Base-by-base conservation (phyloP, 805 yeast genomes). In the Priceomyces fermenticarens region DNA sequence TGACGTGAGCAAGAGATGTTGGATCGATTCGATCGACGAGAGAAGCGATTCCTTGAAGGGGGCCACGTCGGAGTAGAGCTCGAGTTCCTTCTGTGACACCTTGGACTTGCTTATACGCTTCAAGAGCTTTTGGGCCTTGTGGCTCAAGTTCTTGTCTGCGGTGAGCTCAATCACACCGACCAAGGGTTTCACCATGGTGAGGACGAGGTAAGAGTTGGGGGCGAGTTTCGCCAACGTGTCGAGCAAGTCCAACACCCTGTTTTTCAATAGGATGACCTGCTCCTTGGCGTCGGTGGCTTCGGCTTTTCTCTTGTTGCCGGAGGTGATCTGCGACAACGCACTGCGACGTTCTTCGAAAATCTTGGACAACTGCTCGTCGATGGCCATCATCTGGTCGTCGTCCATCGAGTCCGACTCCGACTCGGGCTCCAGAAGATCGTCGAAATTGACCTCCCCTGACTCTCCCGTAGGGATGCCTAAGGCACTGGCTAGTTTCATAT, bases 301-400 rank as follows among this genome's bases (percentile, higher is more conserved):
- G 14, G 73, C 61, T 52, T 87, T 87, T 53, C 85, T 75, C 59
- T 77, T 78, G 58, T 72, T 85, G 27, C 89, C 89, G 2, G 77
- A 64, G 26, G 68, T 66, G 17, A 68, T 50, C 6, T 56, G 57
- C 8, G 78, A 62, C 40, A 88, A 60, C 0, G 86, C 85, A 45
- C 78, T 81, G 49, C 81, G 80, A 52, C 97, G 78, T 53, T 88
- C 91, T 54, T 84, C 79, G 73, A 91, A 91, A 41, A 91, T 91
- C 40, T 75, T 75, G 0, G 97, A 78, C 25, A 91, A 67, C 45
- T 88, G 93, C 15, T 75, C 85, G 57, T 91, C 98, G 52, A 91
- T 77, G 14, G 90, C 95, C 83, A 89, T 81, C 98, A 91, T 91
- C 58, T 89, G 89, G 53, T 90, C 97, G 61, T 90, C 97, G 45